A percentile compares a stretch with the other conserved stretches of the same genome.
Evolutionary conservation across 108 stramenopile species (phyloP).

Genomic region (Craspedostauros australis): DNA sequence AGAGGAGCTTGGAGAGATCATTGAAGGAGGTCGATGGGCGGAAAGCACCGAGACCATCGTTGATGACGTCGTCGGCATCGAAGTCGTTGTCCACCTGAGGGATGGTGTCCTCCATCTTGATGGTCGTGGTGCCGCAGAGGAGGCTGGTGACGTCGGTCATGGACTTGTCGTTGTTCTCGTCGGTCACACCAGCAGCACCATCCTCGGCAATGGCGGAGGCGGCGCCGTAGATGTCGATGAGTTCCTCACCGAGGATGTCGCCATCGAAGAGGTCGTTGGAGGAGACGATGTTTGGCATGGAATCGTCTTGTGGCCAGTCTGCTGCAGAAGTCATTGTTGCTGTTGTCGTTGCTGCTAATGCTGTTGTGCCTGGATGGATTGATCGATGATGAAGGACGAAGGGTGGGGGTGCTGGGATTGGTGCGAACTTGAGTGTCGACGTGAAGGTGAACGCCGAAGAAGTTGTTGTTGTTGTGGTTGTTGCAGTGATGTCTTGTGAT

Average conservation of each 20-base stretch:
- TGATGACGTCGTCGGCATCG: too few species aligned
- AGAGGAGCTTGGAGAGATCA: conserved; percentile 32
- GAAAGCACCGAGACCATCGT: conserved; percentile 55
- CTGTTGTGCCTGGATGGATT: too few species aligned
- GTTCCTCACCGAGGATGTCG: conserved; percentile 73
- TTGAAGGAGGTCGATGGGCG: conserved; percentile 59
- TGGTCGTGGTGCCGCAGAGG: too few species aligned
- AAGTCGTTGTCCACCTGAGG: conserved; percentile 7
- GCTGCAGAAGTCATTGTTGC: conserved; percentile 9
- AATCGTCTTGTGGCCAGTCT: conserved; percentile 17
- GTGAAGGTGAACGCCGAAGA: too few species aligned
- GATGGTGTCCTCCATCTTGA: too few species aligned
- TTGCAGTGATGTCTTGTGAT: too few species aligned
- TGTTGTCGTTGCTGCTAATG: too few species aligned
- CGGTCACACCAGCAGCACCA: too few species aligned
- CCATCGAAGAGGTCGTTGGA: conserved; percentile 71
- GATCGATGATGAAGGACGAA: too few species aligned
- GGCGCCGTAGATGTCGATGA: conserved; percentile 74
- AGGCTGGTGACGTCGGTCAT: not conserved
- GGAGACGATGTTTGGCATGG: conserved; percentile 28
- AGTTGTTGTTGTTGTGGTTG: too few species aligned
- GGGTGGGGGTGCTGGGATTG: too few species aligned
- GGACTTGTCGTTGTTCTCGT: not conserved
- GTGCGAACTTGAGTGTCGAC: too few species aligned
- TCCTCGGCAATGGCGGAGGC: conserved; percentile 45